These are phyloP conservation scores for Lyophyllum decastes DNA, from an alignment of 768 basidiomycete genomes.

Conservation along the genomic window DNA sequence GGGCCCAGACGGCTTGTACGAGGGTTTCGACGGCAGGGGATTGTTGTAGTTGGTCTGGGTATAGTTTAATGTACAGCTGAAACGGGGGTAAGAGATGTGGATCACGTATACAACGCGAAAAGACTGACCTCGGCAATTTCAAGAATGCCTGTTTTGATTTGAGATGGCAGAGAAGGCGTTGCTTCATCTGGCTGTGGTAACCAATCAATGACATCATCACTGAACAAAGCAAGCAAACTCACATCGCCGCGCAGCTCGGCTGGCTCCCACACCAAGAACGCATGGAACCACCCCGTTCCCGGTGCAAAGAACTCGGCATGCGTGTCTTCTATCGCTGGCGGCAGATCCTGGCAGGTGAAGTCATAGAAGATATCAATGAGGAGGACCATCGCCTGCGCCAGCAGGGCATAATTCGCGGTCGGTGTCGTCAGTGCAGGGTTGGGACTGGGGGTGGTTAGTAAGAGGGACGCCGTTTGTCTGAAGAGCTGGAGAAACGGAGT, in stretches of 20 bases:
- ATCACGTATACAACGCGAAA: neutral
- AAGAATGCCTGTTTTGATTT: slow-evolving; percentile 85
- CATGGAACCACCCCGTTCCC: slow-evolving; percentile 70
- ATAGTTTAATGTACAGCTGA: slow-evolving; percentile 80
- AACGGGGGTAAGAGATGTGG: neutral
- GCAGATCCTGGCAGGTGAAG: slow-evolving; percentile 92
- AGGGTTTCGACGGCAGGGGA: slow-evolving; percentile 68
- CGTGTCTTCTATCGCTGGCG: slow-evolving; percentile 90
- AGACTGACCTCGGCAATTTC: slow-evolving; percentile 80
- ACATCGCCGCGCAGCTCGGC: slow-evolving; percentile 70
- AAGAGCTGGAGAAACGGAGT: slow-evolving; percentile 84
- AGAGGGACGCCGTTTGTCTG: slow-evolving; percentile 56
- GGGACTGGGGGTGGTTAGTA: slow-evolving; percentile 43
- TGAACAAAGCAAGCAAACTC: slow-evolving; percentile 26
- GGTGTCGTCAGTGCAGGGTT: slow-evolving; percentile 35
- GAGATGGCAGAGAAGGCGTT: slow-evolving; percentile 83
- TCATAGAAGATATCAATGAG: slow-evolving; percentile 91
- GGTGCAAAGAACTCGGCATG: slow-evolving; percentile 82
- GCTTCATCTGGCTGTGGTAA: slow-evolving; percentile 71
- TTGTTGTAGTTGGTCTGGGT: slow-evolving; percentile 73
- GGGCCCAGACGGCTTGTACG: slow-evolving; percentile 88
- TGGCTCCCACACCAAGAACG: slow-evolving; percentile 81
- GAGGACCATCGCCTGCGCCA: slow-evolving; percentile 77
- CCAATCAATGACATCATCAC: slow-evolving; percentile 8
- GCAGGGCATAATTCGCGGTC: slow-evolving; percentile 41